Evolutionary conservation across 495 filamentous ascomycete genomes (phyloP).

Genomic region (Xylaria venustula): DNA sequence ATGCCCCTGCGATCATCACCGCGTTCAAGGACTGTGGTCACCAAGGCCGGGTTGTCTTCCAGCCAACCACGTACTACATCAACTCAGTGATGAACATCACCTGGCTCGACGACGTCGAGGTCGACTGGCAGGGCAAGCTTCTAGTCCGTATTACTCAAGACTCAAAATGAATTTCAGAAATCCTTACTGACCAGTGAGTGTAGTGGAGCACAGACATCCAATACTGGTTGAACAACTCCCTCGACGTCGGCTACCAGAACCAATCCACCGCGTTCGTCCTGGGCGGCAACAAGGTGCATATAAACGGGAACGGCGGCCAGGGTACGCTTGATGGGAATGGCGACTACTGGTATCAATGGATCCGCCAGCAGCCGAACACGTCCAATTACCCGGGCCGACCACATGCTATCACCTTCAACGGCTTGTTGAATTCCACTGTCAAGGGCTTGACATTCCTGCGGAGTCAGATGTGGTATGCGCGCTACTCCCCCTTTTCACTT

Average conservation of each 20-base stretch:
- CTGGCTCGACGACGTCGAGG: constrained; percentile 39
- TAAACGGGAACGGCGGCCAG: constrained; percentile 36
- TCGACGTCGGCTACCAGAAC: constrained; percentile 46
- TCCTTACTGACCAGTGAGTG: constrained; percentile 11
- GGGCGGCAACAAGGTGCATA: constrained; percentile 41
- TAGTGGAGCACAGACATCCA: constrained; percentile 41
- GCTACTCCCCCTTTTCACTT: no score
- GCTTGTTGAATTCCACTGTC: constrained; percentile 35
- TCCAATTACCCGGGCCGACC: constrained; percentile 47
- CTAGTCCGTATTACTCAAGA: constrained; percentile 10
- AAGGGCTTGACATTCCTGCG: constrained; percentile 37
- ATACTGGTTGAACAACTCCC: constrained; percentile 46
- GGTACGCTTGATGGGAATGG: constrained; percentile 51
- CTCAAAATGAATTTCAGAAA: no score
- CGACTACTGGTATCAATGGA: constrained; percentile 45
- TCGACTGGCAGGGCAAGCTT: constrained; percentile 35
- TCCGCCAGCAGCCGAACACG: constrained; percentile 20
- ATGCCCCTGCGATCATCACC: constrained; percentile 41
- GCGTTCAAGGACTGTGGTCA: constrained; percentile 43
- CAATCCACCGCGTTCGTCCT: constrained; percentile 49
- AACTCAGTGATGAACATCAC: constrained; percentile 46
- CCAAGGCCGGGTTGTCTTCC: constrained; percentile 40
- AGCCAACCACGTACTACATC: constrained; percentile 37
- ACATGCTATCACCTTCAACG: constrained; percentile 40
- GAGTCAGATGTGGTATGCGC: constrained; percentile 44